Conservation (phyloP, 495 filamentous ascomycete species). For the Annulohypoxylon maeteangense region DNA sequence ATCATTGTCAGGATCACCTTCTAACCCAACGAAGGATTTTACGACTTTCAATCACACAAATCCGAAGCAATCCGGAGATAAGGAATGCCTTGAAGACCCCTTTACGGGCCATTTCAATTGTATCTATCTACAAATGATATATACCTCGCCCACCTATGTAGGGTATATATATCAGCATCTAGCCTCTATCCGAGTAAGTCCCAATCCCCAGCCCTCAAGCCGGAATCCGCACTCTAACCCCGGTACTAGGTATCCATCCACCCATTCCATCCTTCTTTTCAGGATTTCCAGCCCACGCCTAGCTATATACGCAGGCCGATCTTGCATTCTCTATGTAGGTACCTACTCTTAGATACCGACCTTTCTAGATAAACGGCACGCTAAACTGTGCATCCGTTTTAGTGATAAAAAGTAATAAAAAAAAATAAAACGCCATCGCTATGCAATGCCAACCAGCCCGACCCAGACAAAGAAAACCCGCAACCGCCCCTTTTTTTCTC, state of each 20-base stretch:
- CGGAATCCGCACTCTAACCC: too few relatives aligned
- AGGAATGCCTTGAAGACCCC: not conserved
- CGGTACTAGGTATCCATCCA: too few relatives aligned
- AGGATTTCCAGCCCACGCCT: not conserved
- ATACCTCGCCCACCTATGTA: not conserved
- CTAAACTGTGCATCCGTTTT: too few relatives aligned
- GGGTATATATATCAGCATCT: too few relatives aligned
- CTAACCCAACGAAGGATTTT: too few relatives aligned
- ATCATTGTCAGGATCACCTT: too few relatives aligned
- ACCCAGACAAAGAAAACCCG: conserved; percentile 25
- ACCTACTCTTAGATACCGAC: not conserved
- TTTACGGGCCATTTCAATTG: not conserved
- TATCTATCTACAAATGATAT: not conserved
- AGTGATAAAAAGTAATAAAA: too few relatives aligned
- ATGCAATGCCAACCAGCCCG: conserved; percentile 30
- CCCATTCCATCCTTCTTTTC: not conserved
- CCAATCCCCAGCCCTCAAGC: too few relatives aligned
- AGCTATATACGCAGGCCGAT: not conserved
- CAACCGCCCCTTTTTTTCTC: not conserved
- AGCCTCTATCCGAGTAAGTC: not conserved
- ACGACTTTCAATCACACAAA: too few relatives aligned
- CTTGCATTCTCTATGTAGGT: not conserved
- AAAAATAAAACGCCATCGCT: conserved; percentile 47
- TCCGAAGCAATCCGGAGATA: not conserved
- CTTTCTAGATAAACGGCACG: not conserved